phyloP scores from a whole-genome alignment of 148 eudicot species.

The Fagopyrum esculentum region DNA sequence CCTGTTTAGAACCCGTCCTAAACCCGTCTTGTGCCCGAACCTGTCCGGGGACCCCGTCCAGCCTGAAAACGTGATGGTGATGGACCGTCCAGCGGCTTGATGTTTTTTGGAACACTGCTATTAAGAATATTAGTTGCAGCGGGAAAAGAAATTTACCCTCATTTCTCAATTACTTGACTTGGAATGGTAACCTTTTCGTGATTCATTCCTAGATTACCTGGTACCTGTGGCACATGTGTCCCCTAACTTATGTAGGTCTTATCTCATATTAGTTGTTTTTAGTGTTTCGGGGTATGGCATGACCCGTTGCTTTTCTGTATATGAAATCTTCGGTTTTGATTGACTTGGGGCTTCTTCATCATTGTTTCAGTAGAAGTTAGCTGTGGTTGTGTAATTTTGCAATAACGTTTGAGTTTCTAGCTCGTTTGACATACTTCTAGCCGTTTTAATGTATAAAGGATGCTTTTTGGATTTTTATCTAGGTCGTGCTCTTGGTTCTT shows the following conservation, averaged over 20 bases:
- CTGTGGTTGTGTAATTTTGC: neutral
- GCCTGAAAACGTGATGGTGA: no score
- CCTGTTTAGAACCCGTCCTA: no score
- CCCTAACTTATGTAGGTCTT: neutral
- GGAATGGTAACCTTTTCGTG: neutral
- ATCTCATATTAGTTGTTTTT: neutral
- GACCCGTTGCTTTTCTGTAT: neutral
- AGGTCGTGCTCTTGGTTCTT: slow-evolving; percentile 95
- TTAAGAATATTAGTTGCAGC: no score
- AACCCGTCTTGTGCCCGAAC: no score
- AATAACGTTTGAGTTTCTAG: neutral
- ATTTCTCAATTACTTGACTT: neutral
- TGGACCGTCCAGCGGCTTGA: no score
- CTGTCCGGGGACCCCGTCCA: no score
- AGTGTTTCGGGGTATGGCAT: neutral
- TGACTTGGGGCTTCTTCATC: neutral
- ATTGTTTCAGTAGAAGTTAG: neutral
- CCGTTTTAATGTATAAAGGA: neutral
- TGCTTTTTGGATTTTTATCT: slow-evolving; percentile 1
- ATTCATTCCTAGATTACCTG: neutral
- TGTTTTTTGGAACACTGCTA: no score
- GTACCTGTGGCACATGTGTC: neutral
- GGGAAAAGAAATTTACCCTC: no score
- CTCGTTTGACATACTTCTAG: neutral
- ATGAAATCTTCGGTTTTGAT: neutral